Conservation (phyloP, 768 basidiomycete species). For the Roridomyces roridus region DNA sequence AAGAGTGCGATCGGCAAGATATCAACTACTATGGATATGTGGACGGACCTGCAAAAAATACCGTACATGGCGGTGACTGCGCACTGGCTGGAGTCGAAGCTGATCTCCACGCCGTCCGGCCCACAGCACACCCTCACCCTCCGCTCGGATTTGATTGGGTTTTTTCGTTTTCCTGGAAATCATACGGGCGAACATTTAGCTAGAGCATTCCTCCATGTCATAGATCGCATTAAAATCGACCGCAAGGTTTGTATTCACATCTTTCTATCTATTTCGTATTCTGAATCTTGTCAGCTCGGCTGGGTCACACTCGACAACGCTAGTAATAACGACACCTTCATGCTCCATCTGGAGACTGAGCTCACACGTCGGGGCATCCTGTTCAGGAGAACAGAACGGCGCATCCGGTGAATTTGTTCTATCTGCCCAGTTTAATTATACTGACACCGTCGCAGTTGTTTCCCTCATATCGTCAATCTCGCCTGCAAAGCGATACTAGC, state of each 20-base stretch:
- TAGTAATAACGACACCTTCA: constrained; percentile 18
- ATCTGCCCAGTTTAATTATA: neutral
- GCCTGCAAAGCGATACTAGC: constrained; percentile 25
- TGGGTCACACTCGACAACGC: constrained; percentile 19
- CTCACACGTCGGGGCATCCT: neutral
- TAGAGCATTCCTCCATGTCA: constrained; percentile 34
- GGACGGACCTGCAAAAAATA: constrained; percentile 40
- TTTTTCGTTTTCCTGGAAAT: constrained; percentile 39
- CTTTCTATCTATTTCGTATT: too few relatives aligned
- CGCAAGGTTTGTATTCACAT: constrained; percentile 27
- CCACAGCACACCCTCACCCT: constrained; percentile 29
- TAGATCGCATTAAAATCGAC: constrained; percentile 34
- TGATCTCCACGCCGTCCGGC: constrained; percentile 26
- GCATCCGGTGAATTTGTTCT: constrained; percentile 11
- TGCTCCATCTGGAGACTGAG: neutral
- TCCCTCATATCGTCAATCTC: constrained; percentile 14
- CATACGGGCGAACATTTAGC: constrained; percentile 47
- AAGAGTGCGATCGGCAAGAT: constrained; percentile 40
- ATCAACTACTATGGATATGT: constrained; percentile 42
- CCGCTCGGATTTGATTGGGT: constrained; percentile 42
- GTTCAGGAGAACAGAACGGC: neutral
- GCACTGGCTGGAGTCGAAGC: constrained; percentile 42
- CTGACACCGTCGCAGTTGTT: constrained; percentile 23
- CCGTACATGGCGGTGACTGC: constrained; percentile 51
- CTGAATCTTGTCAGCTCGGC: too few relatives aligned